Conservation (phyloP, 139 green algal genomes). For the Chlorella sorokiniana region DNA sequence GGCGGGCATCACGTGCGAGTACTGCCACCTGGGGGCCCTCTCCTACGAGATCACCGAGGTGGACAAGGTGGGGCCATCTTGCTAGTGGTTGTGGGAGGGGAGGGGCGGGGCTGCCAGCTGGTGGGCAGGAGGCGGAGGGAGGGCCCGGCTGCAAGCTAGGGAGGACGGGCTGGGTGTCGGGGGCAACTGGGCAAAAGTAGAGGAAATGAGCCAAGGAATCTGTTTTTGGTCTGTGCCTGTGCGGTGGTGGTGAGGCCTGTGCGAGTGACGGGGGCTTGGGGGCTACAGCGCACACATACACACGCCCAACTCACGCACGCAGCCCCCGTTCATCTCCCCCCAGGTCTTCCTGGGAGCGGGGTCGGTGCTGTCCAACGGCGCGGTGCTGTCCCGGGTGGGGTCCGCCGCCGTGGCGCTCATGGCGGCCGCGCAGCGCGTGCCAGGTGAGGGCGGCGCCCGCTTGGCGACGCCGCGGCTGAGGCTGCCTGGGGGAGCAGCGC, state of each 20-base stretch:
- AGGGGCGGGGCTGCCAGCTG: background rate
- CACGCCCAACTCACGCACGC: background rate
- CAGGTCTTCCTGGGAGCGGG: conserved; percentile 89
- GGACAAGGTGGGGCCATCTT: conserved; percentile 62
- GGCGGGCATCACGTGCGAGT: conserved; percentile 79
- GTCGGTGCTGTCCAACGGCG: conserved; percentile 93
- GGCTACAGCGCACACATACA: no score
- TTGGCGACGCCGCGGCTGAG: background rate
- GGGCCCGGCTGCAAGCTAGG: no score
- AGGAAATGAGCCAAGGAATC: no score
- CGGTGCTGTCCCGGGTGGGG: conserved; percentile 83
- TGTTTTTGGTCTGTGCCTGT: no score
- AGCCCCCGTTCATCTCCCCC: background rate
- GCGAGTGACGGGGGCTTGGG: no score
- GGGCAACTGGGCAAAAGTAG: no score
- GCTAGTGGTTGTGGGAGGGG: background rate
- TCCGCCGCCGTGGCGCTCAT: conserved; percentile 87
- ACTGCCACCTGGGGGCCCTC: conserved; percentile 76
- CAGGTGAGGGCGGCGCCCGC: no score
- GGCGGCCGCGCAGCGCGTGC: conserved; percentile 66
- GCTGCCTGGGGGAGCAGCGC: background rate
- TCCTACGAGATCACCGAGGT: conserved; percentile 82
- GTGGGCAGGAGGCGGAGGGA: no score
- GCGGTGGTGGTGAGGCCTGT: no score
- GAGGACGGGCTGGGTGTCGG: no score